A percentile compares a stretch with the other conserved stretches of the same genome.
phyloP scores from a whole-genome alignment of 164 flowering plant species.

The Dillenia turbinata region DNA sequence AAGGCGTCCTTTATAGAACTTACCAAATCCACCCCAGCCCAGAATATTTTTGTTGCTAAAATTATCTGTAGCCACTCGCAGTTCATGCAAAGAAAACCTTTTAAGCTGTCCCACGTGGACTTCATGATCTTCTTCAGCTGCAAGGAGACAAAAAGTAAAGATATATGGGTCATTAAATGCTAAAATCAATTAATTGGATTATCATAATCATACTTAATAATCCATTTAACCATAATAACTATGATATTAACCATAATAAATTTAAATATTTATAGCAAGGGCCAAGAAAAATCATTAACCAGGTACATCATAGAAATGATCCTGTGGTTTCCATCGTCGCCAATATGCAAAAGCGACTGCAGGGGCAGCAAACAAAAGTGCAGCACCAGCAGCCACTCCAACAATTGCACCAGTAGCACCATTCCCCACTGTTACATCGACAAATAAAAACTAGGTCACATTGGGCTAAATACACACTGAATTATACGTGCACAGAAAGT shows the following conservation, averaged over 20 bases:
- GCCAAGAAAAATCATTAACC: conserved; percentile 19
- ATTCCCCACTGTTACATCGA: conserved; percentile 14
- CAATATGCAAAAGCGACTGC: conserved; percentile 46
- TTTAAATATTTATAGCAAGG: too few relatives aligned
- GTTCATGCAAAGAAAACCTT: conserved; percentile 41
- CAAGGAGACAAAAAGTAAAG: conserved; percentile 4
- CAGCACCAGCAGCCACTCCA: conserved; percentile 52
- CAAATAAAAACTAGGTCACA: conserved; percentile 6
- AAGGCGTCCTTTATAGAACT: conserved; percentile 41
- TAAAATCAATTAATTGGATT: background rate
- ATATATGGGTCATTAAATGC: background rate
- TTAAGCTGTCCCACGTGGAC: conserved; percentile 50
- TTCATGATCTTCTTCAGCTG: conserved; percentile 55
- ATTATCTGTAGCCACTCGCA: conserved; percentile 45
- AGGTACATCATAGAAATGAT: conserved; percentile 43
- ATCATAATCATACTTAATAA: background rate
- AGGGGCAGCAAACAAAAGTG: conserved; percentile 43
- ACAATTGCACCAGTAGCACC: conserved; percentile 43
- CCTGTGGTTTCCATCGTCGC: conserved; percentile 39
- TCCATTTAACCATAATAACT: background rate
- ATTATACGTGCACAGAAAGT: too few relatives aligned
- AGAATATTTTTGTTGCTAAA: conserved; percentile 42
- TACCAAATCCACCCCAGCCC: conserved; percentile 48
- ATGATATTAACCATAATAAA: too few relatives aligned
- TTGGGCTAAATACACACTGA: background rate